Conservation (phyloP, 768 basidiomycete species). For the Gyrodon lividus region DNA sequence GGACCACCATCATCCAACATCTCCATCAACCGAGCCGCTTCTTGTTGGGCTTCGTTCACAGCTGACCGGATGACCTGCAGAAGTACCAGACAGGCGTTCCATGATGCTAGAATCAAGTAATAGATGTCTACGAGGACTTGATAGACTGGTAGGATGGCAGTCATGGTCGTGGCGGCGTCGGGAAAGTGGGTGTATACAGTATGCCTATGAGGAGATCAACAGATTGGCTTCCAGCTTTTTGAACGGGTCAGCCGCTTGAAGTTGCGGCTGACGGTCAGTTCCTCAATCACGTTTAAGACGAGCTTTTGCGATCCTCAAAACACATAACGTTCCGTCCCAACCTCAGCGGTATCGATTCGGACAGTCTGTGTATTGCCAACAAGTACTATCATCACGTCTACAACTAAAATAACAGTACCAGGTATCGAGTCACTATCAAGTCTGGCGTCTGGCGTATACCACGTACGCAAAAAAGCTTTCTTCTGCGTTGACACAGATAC, state of each 20-base stretch:
- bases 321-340: no score
- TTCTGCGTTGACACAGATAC: background rate
- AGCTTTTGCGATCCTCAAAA: background rate
- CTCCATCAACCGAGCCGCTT: slow-evolving; percentile 15
- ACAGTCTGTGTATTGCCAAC: background rate
- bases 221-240: background rate
- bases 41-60: slow-evolving; percentile 15
- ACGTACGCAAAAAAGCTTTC: background rate
- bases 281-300: background rate
- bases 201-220: no score
- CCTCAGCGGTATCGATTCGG: no score
- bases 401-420: background rate
- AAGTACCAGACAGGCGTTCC: slow-evolving; percentile 15
- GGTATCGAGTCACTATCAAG: background rate
- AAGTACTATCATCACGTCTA: background rate
- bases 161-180: slow-evolving; percentile 3
- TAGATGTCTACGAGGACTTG: slow-evolving; percentile 4
- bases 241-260: background rate
- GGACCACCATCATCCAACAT: slow-evolving; percentile 8
- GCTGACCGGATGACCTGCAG: slow-evolving; percentile 9
- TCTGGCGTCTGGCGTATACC: background rate
- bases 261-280: background rate
- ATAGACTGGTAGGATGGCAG: slow-evolving; percentile 3
- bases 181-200: background rate
- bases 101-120: background rate